These are phyloP conservation scores for Cocos nucifera DNA, from an alignment of 176 grass and related monocot genomes.

Conservation along the genomic window DNA sequence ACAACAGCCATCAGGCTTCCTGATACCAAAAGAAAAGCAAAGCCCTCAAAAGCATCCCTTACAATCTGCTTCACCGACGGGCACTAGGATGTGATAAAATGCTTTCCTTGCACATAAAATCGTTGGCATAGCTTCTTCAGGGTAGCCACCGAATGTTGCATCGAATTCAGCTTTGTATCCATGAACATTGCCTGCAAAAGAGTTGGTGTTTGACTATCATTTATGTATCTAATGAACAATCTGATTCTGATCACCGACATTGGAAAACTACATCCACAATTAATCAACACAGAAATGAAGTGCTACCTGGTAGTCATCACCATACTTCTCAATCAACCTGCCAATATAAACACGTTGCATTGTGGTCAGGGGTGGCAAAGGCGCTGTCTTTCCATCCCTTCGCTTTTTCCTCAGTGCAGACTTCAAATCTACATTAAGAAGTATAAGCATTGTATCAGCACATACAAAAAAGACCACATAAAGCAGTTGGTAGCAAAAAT, in stretches of 20 bases:
- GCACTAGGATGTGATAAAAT: conserved; percentile 17
- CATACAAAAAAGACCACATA: too few relatives aligned
- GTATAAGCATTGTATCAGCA: not conserved
- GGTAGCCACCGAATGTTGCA: conserved; percentile 71
- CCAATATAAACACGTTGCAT: conserved; percentile 57
- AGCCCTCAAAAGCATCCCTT: too few relatives aligned
- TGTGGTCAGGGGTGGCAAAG: conserved; percentile 54
- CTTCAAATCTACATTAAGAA: conserved; percentile 60
- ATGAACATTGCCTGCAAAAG: conserved; percentile 87
- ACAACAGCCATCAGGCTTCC: too few relatives aligned
- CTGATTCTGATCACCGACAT: too few relatives aligned
- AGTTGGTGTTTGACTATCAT: too few relatives aligned
- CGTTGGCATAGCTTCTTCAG: conserved; percentile 77
- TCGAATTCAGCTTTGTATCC: conserved; percentile 78
- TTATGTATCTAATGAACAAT: too few relatives aligned
- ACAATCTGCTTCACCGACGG: too few relatives aligned
- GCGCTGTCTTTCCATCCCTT: conserved; percentile 59
- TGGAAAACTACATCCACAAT: too few relatives aligned
- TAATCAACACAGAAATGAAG: not conserved
- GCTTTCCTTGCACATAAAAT: conserved; percentile 45
- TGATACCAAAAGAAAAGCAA: too few relatives aligned
- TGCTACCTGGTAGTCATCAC: conserved; percentile 74
- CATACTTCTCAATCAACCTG: conserved; percentile 82
- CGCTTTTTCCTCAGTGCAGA: conserved; percentile 80
- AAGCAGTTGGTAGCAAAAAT: too few relatives aligned